These are phyloP conservation scores for Teratosphaeria nubilosa DNA, from an alignment of 2,329 filamentous ascomycete genomes.

Conservation along the genomic window DNA sequence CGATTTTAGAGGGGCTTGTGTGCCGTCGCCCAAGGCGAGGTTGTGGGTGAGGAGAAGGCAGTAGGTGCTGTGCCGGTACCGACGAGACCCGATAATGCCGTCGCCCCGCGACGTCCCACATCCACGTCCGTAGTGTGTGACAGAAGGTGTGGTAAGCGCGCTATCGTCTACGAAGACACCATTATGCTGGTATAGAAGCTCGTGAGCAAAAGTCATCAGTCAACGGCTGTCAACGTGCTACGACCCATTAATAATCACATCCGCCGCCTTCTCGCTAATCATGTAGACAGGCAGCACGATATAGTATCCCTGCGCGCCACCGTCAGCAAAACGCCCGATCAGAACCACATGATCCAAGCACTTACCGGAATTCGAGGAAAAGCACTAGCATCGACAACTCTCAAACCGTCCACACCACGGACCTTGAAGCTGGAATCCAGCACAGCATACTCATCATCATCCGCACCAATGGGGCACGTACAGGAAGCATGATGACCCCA, in stretches of 20 bases:
- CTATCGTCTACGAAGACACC: too few relatives aligned
- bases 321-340: not conserved
- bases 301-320: conserved; percentile 22
- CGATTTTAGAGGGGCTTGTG: not conserved
- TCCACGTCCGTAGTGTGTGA: too few relatives aligned
- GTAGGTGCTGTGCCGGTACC: not conserved
- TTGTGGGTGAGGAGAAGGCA: not conserved
- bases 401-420: conserved; percentile 42
- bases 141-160: too few relatives aligned
- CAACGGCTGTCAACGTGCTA: not conserved
- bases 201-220: not conserved
- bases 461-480: conserved; percentile 46
- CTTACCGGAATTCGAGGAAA: conserved; percentile 43
- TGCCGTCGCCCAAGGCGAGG: not conserved
- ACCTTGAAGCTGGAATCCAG: conserved; percentile 49
- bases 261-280: conserved; percentile 5
- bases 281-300: conserved; percentile 2
- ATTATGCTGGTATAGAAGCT: not conserved
- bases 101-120: too few relatives aligned
- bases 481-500: conserved; percentile 51
- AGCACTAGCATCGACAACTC: conserved; percentile 53
- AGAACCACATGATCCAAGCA: not conserved
- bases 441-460: conserved; percentile 45
- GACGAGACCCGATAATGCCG: too few relatives aligned
- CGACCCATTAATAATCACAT: conserved; percentile 1